A percentile compares a stretch with the other conserved stretches of the same genome.
Conservation (phyloP, 2,329 filamentous ascomycete genomes). For the Verticillium albo-atrum region DNA sequence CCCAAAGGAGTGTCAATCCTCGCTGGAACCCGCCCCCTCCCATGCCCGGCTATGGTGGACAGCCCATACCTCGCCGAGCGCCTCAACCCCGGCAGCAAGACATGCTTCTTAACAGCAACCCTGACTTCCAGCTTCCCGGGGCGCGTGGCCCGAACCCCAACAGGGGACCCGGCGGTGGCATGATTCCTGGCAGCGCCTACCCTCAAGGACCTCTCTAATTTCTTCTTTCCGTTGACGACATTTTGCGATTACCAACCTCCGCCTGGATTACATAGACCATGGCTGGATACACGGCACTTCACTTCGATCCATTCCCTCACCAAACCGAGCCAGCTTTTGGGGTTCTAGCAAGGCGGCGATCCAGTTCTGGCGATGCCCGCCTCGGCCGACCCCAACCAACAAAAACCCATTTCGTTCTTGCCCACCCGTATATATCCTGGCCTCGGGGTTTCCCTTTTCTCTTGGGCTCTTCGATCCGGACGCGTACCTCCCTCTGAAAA, state of each 20-base stretch:
- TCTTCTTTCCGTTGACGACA: neutral
- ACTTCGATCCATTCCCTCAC: constrained; percentile 9
- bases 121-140: constrained; percentile 74
- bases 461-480: neutral
- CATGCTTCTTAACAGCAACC: constrained; percentile 72
- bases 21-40: constrained; percentile 64
- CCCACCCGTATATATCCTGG: constrained; percentile 2
- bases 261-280: neutral
- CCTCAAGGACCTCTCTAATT: constrained; percentile 28
- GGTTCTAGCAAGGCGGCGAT: neutral
- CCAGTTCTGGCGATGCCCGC: neutral
- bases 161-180: constrained; percentile 29
- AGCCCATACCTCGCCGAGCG: constrained; percentile 34
- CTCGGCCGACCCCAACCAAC: neutral
- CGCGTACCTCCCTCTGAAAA: neutral
- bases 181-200: constrained; percentile 52
- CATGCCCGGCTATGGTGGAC: constrained; percentile 37
- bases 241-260: neutral
- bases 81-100: constrained; percentile 54
- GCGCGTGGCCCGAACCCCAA: constrained; percentile 22
- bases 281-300: constrained; percentile 7
- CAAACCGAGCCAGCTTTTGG: constrained; percentile 8
- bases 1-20: constrained; percentile 83
- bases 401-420: constrained; percentile 1
- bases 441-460: constrained; percentile 1